These are phyloP conservation scores for Rhizopogon rudus DNA, from an alignment of 768 basidiomycete species.

Conservation along the genomic window DNA sequence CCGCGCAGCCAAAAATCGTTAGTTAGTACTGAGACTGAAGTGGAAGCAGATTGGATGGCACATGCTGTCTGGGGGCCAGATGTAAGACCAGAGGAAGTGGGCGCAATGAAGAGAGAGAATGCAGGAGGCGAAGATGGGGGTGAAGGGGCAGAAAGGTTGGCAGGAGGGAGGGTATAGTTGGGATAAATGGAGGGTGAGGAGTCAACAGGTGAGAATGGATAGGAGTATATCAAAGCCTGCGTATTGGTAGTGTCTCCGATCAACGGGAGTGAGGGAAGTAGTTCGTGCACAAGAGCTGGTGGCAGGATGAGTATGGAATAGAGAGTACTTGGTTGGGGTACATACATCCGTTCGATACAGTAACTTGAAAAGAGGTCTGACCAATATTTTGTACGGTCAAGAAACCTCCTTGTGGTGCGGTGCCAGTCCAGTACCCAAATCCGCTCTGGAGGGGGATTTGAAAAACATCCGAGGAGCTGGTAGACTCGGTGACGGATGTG, in stretches of 20 bases:
- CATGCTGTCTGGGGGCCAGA: conserved; percentile 55
- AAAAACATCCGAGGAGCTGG: conserved; percentile 33
- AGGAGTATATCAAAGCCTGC: conserved; percentile 70
- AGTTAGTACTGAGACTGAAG: conserved; percentile 35
- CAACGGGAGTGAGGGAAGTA: conserved; percentile 41
- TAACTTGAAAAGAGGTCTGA: conserved; percentile 51
- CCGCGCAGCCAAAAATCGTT: conserved; percentile 55
- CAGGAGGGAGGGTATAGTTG: conserved; percentile 68
- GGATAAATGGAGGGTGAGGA: conserved; percentile 49
- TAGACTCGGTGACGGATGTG: not conserved
- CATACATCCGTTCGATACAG: conserved; percentile 44
- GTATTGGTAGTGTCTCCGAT: conserved; percentile 73
- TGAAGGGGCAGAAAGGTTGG: conserved; percentile 42
- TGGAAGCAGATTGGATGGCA: conserved; percentile 38
- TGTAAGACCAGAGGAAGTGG: conserved; percentile 39
- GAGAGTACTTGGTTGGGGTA: not conserved
- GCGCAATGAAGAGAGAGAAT: conserved; percentile 51
- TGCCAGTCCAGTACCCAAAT: conserved; percentile 46
- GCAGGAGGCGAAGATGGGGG: conserved; percentile 40
- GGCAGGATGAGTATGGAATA: conserved; percentile 1
- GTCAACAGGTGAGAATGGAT: conserved; percentile 35
- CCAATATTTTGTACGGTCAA: conserved; percentile 40
- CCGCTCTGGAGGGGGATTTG: conserved; percentile 49
- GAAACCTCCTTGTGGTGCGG: conserved; percentile 42
- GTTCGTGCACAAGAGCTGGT: conserved; percentile 46